These are phyloP conservation scores for Cystofilobasidium capitatum DNA, from an alignment of 768 basidiomycete genomes.

Conservation along the genomic window DNA sequence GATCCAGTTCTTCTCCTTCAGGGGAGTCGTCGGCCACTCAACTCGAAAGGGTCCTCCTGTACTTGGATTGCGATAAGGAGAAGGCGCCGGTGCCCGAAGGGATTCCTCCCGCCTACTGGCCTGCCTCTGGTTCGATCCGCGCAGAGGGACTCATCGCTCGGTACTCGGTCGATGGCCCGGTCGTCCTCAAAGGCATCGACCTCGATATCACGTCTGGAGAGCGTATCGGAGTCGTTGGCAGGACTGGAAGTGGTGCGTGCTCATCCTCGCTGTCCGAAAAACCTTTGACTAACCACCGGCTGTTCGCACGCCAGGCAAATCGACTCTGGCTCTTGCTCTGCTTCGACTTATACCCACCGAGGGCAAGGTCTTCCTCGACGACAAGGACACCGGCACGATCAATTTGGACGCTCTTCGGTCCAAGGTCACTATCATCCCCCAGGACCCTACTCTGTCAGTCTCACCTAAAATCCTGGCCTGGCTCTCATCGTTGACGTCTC, in stretches of 20 bases:
- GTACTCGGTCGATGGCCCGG: conserved; percentile 48
- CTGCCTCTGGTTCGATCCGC: conserved; percentile 48
- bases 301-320: no score
- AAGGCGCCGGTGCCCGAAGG: conserved; percentile 41
- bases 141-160: conserved; percentile 49
- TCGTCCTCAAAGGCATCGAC: conserved; percentile 56
- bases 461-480: no score
- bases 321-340: conserved; percentile 49
- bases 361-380: conserved; percentile 52
- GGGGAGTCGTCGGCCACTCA: conserved; percentile 34
- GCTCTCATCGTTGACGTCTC: no score
- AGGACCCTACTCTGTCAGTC: conserved; percentile 41
- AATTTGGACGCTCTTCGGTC: conserved; percentile 52
- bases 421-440: conserved; percentile 54
- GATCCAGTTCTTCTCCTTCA: no score
- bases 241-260: conserved; percentile 55
- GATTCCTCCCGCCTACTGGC: conserved; percentile 58
- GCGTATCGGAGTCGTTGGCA: conserved; percentile 54
- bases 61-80: conserved; percentile 52
- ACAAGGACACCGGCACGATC: conserved; percentile 44
- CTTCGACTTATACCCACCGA: conserved; percentile 53
- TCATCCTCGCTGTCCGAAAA: no score
- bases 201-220: conserved; percentile 53
- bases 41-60: conserved; percentile 43
- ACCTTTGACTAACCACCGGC: no score